Evolutionary conservation across 75 land plant genomes (phyloP), one percentile per base, ranked within the genome.

Genomic region (Pseudotsuga menziesii): DNA sequence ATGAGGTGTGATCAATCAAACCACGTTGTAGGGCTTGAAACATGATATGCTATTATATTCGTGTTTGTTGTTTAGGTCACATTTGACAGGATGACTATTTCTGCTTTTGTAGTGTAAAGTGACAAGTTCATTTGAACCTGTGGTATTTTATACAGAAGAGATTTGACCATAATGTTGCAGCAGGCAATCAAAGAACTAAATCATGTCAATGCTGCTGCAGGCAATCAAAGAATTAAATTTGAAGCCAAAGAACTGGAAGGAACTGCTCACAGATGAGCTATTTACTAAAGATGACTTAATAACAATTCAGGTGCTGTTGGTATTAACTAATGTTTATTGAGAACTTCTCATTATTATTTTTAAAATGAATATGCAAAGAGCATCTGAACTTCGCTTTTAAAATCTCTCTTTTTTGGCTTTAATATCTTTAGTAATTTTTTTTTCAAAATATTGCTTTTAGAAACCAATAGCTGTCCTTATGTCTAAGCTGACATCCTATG

Each of bases 171-270:
- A 48, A 48, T 48, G 54, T 9, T 48, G 54, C 54, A 9, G 54
- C 12, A 48, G 54, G 9, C 54, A 48, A 9, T 48, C 54, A 48
- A 48, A 48, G 12, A 9, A 9, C 12, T 48, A 48, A 48, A 48
- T 48, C 9, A 11, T 48, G 12, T 48, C 54, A 48, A 48, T 9
- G 11, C 54, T 79, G 58, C 4, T 85, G 55, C 82, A 94, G 97
- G 98, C 98, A 77, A 79, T 96, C 44, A 89, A 87, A 77, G 98
- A 96, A 78, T 83, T 96, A 61, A 96, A 96, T 84, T 26, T 96
- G 54, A 96, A 96, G 82, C 82, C 94, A 3, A 96, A 94, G 78
- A 94, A 94, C 79, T 96, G 97, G 98, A 94, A 84, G 80, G 98
- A 96, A 81, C 88, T 96, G 39, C 89, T 96, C 13, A 96, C 98